Base-by-base conservation (phyloP, 495 filamentous ascomycete species). In the Durotheca rogersii region DNA sequence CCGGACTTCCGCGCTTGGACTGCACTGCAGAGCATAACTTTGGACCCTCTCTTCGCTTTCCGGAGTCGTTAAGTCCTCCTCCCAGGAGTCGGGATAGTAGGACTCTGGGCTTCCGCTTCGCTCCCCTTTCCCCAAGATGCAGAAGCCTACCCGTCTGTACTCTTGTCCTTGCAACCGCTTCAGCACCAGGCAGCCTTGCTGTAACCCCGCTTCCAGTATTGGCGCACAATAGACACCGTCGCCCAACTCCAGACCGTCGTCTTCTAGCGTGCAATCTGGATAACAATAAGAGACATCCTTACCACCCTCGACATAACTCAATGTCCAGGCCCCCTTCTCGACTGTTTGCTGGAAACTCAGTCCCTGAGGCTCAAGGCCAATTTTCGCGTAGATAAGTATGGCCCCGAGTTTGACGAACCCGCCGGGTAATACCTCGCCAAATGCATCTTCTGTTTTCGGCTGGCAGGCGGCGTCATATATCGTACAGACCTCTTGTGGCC, bases 171-270 rank as follows among this genome's bases (percentile, higher is more conserved):
- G 17, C 12, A 34, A 23, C 7, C 14, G 42, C 30, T 46, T 36
- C 18, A 46, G 16, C 9, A 46, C 11, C 16, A 46, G 25, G n/a
- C 42, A 46, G 17, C 17, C 31, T n/a, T 34, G 4, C 25, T 10
- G 15, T 4, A 35, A 16, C 11, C 4, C 32, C 11, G 5, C 15
- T 46, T 46, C 30, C 4, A 14, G 16, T 34, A 46, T 36, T 29
- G 42, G 42, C 20, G 12, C 31, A 27, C 42, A 48, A 14, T 48
- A 48, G 14, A 48, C 45, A 20, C 10, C 25, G 15, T 48, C 45
- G 3, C 36, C 45, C 12, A 14, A 9, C 15, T 31, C 36, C 23
- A 40, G 11, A 25, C 16, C 45, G 18, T 48, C 34, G 33, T 48
- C 34, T 23, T 31, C 23, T 16, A 48, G 5, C 14, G 18, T n/a